Evolutionary conservation across 768 basidiomycete species (phyloP).

Genomic region (Tylopilus balloui): DNA sequence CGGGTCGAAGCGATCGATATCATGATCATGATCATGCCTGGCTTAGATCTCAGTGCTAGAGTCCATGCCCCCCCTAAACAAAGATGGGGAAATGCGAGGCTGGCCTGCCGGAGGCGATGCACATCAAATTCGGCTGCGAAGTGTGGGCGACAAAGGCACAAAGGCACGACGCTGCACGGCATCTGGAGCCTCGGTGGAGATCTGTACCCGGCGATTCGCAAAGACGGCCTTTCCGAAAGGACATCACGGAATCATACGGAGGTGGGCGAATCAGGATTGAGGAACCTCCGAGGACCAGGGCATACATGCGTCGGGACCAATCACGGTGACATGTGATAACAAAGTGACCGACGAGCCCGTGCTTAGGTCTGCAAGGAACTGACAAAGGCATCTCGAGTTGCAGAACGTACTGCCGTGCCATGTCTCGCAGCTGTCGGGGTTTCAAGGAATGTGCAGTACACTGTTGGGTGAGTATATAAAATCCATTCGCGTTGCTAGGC

Average conservation of each 20-base stretch:
- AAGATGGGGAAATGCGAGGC: too few species aligned
- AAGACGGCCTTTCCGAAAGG: not conserved
- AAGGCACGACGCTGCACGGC: too few species aligned
- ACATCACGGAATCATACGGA: too few species aligned
- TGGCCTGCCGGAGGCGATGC: too few species aligned
- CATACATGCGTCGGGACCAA: conserved; percentile 30
- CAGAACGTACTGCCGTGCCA: conserved; percentile 32
- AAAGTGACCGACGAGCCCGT: conserved; percentile 45
- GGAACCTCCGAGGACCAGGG: conserved; percentile 12
- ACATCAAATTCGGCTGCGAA: too few species aligned
- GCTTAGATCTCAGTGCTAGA: too few species aligned
- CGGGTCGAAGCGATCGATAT: too few species aligned
- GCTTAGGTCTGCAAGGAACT: conserved; percentile 35
- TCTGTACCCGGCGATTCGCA: not conserved
- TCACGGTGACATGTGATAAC: conserved; percentile 37
- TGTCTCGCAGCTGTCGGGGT: not conserved
- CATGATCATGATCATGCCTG: too few species aligned
- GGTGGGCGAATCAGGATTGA: too few species aligned
- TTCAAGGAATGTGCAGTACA: not conserved
- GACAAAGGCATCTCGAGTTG: conserved; percentile 48
- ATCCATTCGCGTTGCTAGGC: conserved; percentile 7
- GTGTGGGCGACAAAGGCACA: too few species aligned
- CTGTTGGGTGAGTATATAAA: conserved; percentile 8
- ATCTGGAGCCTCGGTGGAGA: not conserved
- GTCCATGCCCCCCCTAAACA: too few species aligned